phyloP scores from a whole-genome alignment of 1,139 yeast species.

The Blastobotrys illinoisensis region DNA sequence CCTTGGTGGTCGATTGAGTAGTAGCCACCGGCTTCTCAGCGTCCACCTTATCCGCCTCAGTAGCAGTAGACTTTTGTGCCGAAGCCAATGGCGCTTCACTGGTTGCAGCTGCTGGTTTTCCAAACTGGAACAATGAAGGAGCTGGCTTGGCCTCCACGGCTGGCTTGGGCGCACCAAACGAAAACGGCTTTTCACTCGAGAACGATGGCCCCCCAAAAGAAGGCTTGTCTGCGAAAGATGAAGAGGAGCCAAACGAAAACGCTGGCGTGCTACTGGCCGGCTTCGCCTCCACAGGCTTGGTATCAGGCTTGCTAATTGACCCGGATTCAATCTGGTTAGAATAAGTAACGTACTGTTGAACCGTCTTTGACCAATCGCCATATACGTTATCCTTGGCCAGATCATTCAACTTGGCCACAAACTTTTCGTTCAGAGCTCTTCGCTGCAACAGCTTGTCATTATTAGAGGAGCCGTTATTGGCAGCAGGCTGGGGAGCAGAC shows the following conservation, averaged over 20 bases:
- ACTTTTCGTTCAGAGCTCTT: constrained; percentile 61
- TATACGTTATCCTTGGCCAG: constrained; percentile 44
- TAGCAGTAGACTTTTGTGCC: not conserved
- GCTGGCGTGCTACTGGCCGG: constrained; percentile 1
- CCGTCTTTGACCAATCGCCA: constrained; percentile 53
- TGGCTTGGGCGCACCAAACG: not conserved
- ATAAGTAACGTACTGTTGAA: constrained; percentile 57
- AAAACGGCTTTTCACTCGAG: not conserved
- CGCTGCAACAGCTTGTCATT: constrained; percentile 16
- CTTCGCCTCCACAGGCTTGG: constrained; percentile 1
- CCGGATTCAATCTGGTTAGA: constrained; percentile 40
- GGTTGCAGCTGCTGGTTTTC: not conserved
- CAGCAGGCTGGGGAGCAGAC: not conserved
- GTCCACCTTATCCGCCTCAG: not conserved
- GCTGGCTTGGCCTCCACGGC: not conserved
- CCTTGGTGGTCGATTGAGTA: not conserved
- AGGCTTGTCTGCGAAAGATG: not conserved
- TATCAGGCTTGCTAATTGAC: constrained; percentile 5
- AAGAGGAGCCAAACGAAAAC: constrained; percentile 8
- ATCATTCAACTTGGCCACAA: constrained; percentile 46
- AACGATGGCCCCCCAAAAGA: not conserved
- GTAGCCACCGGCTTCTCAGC: not conserved
- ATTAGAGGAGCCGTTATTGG: constrained; percentile 2
- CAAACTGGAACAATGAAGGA: not conserved
- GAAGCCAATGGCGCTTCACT: not conserved